Evolutionary conservation across 2,329 filamentous ascomycete species (phyloP).

Genomic region (Phaeosphaeriaceae sp.): DNA sequence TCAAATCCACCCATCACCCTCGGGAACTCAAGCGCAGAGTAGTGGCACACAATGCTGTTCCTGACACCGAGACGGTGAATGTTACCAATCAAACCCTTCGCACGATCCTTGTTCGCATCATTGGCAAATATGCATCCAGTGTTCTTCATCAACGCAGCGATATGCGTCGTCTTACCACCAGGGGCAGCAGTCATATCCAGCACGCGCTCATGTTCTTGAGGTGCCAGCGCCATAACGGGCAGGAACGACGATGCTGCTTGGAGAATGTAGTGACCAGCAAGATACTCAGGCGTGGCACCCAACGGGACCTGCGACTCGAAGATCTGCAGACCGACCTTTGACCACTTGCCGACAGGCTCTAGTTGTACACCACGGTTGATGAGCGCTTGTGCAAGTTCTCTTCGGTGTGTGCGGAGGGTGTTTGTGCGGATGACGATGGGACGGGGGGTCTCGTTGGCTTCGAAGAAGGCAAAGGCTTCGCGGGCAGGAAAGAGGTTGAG

Average conservation of each 20-base stretch:
- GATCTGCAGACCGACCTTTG: constrained; percentile 94
- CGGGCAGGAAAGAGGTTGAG: constrained; percentile 89
- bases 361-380: constrained; percentile 97
- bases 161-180: constrained; percentile 94
- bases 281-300: constrained; percentile 95
- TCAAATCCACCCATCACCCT: constrained; percentile 96
- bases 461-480: constrained; percentile 97
- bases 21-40: constrained; percentile 93
- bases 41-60: constrained; percentile 94
- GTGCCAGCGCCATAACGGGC: constrained; percentile 95
- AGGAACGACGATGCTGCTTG: constrained; percentile 97
- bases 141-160: constrained; percentile 97
- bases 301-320: constrained; percentile 89
- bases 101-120: constrained; percentile 90
- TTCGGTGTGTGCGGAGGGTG: constrained; percentile 78
- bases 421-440: constrained; percentile 97
- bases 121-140: constrained; percentile 96
- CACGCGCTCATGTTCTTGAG: constrained; percentile 89
- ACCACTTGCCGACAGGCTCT: constrained; percentile 98
- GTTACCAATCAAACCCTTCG: constrained; percentile 95
- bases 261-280: constrained; percentile 96
- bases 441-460: constrained; percentile 93
- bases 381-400: constrained; percentile 87
- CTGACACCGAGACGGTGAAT: constrained; percentile 92
- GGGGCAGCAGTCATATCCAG: constrained; percentile 96